Evolutionary conservation across 1,284 basidiomycete genomes (phyloP).

Genomic region (Fomitopsis palustris): DNA sequence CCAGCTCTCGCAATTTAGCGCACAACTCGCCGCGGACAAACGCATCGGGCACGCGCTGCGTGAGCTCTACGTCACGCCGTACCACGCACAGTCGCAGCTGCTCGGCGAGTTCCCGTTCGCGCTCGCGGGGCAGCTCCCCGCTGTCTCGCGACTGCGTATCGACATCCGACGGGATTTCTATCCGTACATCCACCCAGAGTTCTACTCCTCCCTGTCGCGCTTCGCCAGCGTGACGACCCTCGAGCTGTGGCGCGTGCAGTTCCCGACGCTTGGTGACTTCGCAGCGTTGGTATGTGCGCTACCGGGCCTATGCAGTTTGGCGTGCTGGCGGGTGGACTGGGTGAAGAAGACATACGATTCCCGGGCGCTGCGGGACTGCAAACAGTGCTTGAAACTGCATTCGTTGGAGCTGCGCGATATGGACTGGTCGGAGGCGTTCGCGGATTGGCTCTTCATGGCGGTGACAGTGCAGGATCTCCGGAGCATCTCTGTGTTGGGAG

Average conservation of each 20-base stretch:
- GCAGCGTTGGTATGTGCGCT: slow-evolving; percentile 5
- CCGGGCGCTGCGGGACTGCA: background rate
- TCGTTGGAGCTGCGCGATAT: background rate
- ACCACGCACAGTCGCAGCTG: slow-evolving; percentile 1
- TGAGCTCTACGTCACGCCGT: slow-evolving; percentile 11
- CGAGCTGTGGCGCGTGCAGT: slow-evolving; percentile 8
- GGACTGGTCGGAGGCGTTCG: slow-evolving; percentile 1
- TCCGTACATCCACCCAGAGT: slow-evolving; percentile 5
- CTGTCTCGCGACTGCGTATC: background rate
- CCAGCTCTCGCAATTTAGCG: slow-evolving; percentile 9
- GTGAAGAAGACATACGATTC: slow-evolving; percentile 4
- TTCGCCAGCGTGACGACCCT: slow-evolving; percentile 11
- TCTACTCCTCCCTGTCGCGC: slow-evolving; percentile 1
- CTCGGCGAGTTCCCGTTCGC: slow-evolving; percentile 4
- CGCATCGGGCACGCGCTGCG: slow-evolving; percentile 9
- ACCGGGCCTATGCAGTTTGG: background rate
- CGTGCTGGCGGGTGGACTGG: slow-evolving; percentile 6
- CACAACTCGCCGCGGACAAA: slow-evolving; percentile 2
- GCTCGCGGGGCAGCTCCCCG: slow-evolving; percentile 3
- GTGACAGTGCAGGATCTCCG: background rate
- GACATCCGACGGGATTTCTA: slow-evolving; percentile 4
- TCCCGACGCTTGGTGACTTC: slow-evolving; percentile 6
- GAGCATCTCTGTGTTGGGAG: background rate
- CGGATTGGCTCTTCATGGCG: slow-evolving; percentile 1
- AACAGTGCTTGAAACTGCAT: background rate